These are phyloP conservation scores for Camptophora hylomeconis DNA, from an alignment of 2,329 filamentous ascomycete genomes.

Conservation along the genomic window DNA sequence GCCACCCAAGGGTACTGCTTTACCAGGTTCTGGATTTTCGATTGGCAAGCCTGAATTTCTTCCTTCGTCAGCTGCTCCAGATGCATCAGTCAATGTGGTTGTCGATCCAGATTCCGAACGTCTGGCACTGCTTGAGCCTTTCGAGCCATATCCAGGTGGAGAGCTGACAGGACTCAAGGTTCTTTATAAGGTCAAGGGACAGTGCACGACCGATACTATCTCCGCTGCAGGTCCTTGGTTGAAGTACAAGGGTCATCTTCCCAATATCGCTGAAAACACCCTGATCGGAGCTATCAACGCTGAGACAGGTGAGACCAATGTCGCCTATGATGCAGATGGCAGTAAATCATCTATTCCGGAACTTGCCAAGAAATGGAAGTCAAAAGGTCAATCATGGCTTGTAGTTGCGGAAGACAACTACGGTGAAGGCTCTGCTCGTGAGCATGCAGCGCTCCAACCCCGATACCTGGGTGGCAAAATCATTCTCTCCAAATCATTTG, in stretches of 20 bases:
- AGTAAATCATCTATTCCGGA: slow-evolving; percentile 68
- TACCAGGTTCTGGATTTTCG: slow-evolving; percentile 65
- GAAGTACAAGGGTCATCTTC: slow-evolving; percentile 97
- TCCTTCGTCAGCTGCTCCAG: slow-evolving; percentile 58
- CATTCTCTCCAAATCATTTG: slow-evolving; percentile 76
- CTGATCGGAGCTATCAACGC: slow-evolving; percentile 90
- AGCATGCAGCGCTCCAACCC: slow-evolving; percentile 82
- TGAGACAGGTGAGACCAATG: slow-evolving; percentile 83
- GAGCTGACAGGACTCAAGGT: slow-evolving; percentile 71
- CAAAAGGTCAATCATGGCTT: slow-evolving; percentile 64
- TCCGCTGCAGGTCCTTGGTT: slow-evolving; percentile 94
- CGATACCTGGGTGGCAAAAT: slow-evolving; percentile 78
- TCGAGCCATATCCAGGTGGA: slow-evolving; percentile 62
- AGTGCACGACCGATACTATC: slow-evolving; percentile 98
- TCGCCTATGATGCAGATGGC: slow-evolving; percentile 76
- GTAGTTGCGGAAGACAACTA: slow-evolving; percentile 98
- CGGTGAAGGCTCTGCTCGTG: slow-evolving; percentile 76
- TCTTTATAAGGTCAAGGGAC: slow-evolving; percentile 90
- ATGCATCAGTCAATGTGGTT: slow-evolving; percentile 56
- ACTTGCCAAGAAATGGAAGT: slow-evolving; percentile 72
- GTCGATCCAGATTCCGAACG: slow-evolving; percentile 82
- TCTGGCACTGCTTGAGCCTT: slow-evolving; percentile 82
- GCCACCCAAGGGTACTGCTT: slow-evolving; percentile 50
- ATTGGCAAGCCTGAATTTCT: slow-evolving; percentile 62
- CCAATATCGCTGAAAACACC: slow-evolving; percentile 96